Percentiles rank a stretch among this genome's conserved stretches.
phyloP scores from a whole-genome alignment of 345 rosid genomes.

The Leavenworthia alabamica region DNA sequence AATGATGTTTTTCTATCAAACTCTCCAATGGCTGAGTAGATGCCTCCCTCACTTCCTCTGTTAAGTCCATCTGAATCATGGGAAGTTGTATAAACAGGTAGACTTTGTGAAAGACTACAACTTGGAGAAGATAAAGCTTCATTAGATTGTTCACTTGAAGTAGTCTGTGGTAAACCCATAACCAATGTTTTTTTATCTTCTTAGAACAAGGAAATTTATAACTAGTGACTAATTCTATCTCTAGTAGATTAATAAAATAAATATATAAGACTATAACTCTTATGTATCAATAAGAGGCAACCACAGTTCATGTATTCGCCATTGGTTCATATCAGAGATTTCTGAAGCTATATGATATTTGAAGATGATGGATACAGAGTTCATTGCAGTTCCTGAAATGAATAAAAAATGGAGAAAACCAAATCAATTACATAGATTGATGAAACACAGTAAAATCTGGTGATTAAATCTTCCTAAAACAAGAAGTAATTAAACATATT shows the following conservation, averaged over 20 bases:
- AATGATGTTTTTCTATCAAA: conserved; percentile 46
- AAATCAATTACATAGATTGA: conserved; percentile 5
- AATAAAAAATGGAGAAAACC: neutral
- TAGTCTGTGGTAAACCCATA: conserved; percentile 82
- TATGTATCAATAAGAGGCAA: conserved; percentile 69
- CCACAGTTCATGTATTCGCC: conserved; percentile 48
- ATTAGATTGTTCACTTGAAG: conserved; percentile 41
- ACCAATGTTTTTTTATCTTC: conserved; percentile 16
- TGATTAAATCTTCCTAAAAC: neutral
- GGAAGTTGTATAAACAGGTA: conserved; percentile 41
- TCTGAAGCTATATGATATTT: conserved; percentile 42
- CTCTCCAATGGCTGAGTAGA: conserved; percentile 45
- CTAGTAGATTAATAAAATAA: neutral
- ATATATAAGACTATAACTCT: conserved; percentile 21
- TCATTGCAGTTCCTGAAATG: conserved; percentile 40
- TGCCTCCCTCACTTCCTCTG: conserved; percentile 31
- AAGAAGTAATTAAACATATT: neutral
- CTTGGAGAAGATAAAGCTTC: conserved; percentile 40
- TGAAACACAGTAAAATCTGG: neutral
- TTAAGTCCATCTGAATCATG: conserved; percentile 51
- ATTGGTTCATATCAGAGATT: conserved; percentile 36
- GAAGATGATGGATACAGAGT: conserved; percentile 42
- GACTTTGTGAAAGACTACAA: conserved; percentile 43
- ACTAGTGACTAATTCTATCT: conserved; percentile 1
- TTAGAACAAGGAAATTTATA: conserved; percentile 13